A percentile compares a stretch with the other conserved stretches of the same genome.
phyloP scores from a whole-genome alignment of 2,329 filamentous ascomycete species.

The Aspergillus terreus region DNA sequence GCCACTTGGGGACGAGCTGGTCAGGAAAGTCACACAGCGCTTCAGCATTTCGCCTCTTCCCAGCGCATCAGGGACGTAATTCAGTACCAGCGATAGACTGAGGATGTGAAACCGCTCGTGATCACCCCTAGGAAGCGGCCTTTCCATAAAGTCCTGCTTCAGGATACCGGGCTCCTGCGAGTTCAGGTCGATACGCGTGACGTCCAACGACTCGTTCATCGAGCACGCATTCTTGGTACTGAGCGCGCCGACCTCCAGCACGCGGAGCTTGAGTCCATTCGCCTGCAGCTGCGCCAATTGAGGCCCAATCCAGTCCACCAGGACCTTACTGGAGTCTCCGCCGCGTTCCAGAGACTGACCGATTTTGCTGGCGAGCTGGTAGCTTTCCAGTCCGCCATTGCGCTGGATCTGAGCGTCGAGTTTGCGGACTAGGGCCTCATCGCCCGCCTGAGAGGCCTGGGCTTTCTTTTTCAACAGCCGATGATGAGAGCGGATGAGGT shows the following conservation, averaged over 20 bases:
- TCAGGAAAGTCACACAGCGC: conserved; percentile 69
- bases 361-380: conserved; percentile 60
- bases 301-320: conserved; percentile 56
- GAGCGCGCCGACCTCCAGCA: conserved; percentile 87
- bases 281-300: conserved; percentile 21
- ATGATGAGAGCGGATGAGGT: conserved; percentile 59
- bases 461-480: conserved; percentile 55
- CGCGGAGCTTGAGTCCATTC: conserved; percentile 45
- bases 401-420: conserved; percentile 50
- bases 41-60: conserved; percentile 81
- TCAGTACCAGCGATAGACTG: conserved; percentile 86
- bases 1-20: conserved; percentile 16
- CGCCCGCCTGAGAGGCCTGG: conserved; percentile 47
- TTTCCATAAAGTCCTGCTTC: conserved; percentile 91
- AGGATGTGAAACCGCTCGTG: conserved; percentile 79
- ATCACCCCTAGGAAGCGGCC: conserved; percentile 62
- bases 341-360: conserved; percentile 59
- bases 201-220: conserved; percentile 63
- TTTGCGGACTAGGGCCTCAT: conserved; percentile 37
- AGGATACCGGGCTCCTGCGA: conserved; percentile 74
- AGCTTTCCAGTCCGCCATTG: conserved; percentile 57
- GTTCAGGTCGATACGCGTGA: conserved; percentile 84
- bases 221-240: conserved; percentile 84
- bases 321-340: conserved; percentile 59
- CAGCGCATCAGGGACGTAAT: conserved; percentile 78